Conservation (phyloP, 345 rosid species). For the Populus pruinosa region DNA sequence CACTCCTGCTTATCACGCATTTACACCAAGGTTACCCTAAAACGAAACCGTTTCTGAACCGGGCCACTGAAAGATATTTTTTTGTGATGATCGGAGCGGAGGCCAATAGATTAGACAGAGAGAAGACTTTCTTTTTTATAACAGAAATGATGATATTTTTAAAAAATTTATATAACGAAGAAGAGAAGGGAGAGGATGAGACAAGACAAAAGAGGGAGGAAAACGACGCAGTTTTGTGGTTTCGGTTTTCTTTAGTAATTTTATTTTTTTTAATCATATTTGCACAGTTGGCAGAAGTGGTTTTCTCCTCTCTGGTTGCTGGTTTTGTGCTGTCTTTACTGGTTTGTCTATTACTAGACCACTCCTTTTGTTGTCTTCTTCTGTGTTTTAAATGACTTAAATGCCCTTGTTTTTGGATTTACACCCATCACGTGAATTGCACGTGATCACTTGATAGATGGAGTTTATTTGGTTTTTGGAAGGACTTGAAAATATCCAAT, state of each 20-base stretch:
- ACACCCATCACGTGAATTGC: conserved; percentile 16
- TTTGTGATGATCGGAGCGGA: conserved; percentile 9
- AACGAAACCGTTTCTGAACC: background rate
- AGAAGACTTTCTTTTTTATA: conserved; percentile 1
- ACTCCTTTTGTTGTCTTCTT: background rate
- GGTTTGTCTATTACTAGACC: background rate
- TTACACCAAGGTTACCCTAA: background rate
- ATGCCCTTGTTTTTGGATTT: conserved; percentile 16
- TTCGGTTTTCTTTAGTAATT: background rate
- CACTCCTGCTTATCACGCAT: background rate
- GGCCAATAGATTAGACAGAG: background rate
- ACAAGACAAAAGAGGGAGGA: background rate
- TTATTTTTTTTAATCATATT: background rate
- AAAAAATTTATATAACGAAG: background rate
- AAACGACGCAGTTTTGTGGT: conserved; percentile 18
- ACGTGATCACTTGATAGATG: no score
- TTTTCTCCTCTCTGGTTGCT: background rate
- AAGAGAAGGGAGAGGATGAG: conserved; percentile 10
- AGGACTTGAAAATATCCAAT: no score
- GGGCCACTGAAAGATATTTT: background rate
- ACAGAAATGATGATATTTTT: conserved; percentile 5
- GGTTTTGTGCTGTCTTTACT: background rate
- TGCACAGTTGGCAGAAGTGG: conserved; percentile 4
- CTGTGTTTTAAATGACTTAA: background rate
- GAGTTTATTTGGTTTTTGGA: no score